A percentile compares a stretch with the other conserved stretches of the same genome.
Evolutionary conservation across 345 rosid genomes (phyloP).

Genomic region (Gossypium bickii): DNA sequence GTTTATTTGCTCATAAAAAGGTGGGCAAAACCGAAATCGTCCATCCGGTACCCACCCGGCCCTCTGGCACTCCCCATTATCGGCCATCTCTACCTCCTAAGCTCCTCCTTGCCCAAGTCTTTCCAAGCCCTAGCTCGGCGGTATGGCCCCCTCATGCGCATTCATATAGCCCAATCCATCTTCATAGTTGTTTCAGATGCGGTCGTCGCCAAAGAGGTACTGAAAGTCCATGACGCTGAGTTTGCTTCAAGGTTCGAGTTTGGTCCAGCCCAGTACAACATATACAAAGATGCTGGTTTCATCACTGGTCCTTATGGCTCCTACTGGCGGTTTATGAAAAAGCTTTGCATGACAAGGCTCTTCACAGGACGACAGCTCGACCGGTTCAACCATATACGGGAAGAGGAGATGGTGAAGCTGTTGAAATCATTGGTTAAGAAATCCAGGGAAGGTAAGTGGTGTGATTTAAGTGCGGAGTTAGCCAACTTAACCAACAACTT

Average conservation of each 20-base stretch:
- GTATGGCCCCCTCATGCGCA: slow-evolving; percentile 57
- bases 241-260: slow-evolving; percentile 55
- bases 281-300: slow-evolving; percentile 53
- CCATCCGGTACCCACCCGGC: slow-evolving; percentile 29
- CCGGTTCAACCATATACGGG: slow-evolving; percentile 44
- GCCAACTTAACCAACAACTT: slow-evolving; percentile 43
- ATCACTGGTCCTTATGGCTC: slow-evolving; percentile 51
- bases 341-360: slow-evolving; percentile 58
- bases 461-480: slow-evolving; percentile 48
- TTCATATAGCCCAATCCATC: slow-evolving; percentile 38
- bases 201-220: slow-evolving; percentile 35
- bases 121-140: slow-evolving; percentile 41
- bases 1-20: slow-evolving; percentile 14
- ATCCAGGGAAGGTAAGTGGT: slow-evolving; percentile 30
- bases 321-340: slow-evolving; percentile 70
- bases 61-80: slow-evolving; percentile 44
- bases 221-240: slow-evolving; percentile 45
- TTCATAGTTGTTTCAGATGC: slow-evolving; percentile 49
- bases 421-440: slow-evolving; percentile 27
- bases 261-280: slow-evolving; percentile 46
- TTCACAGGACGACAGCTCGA: slow-evolving; percentile 50
- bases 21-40: background rate
- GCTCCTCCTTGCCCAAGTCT: slow-evolving; percentile 43
- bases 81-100: slow-evolving; percentile 44
- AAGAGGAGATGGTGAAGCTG: slow-evolving; percentile 44